Percentiles rank a stretch among this genome's conserved stretches.
Conservation (phyloP, 148 eudicot genomes). For the Pharnaceum exiguum region DNA sequence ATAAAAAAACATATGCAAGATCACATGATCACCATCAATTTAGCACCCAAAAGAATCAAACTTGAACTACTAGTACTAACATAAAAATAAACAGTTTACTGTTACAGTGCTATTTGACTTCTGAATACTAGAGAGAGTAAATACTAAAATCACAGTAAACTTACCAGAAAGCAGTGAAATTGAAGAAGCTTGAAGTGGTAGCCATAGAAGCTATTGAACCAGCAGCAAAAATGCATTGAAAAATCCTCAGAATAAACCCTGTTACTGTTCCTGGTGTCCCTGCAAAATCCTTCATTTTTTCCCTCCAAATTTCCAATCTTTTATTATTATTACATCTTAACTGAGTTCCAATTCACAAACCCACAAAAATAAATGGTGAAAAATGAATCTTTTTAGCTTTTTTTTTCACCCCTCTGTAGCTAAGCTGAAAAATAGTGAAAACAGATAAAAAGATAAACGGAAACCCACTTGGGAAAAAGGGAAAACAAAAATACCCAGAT, state of each 20-base stretch:
- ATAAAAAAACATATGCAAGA: too few relatives aligned
- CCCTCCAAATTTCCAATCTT: background rate
- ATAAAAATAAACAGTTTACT: too few relatives aligned
- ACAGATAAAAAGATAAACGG: background rate
- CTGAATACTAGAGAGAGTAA: too few relatives aligned
- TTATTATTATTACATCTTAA: background rate
- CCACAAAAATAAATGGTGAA: too few relatives aligned
- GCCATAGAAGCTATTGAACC: conserved; percentile 60
- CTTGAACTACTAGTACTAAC: too few relatives aligned
- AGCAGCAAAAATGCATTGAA: conserved; percentile 60
- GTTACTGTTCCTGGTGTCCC: conserved; percentile 74
- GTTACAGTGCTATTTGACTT: too few relatives aligned
- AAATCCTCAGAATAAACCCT: conserved; percentile 45
- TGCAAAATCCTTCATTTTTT: conserved; percentile 62
- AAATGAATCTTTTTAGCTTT: too few relatives aligned
- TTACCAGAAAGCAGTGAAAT: conserved; percentile 75
- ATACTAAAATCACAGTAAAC: background rate
- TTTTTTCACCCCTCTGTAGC: background rate
- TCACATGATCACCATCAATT: too few relatives aligned
- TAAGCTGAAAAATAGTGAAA: background rate
- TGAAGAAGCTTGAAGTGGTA: conserved; percentile 46
- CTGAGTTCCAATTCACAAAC: background rate
- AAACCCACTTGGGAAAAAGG: background rate
- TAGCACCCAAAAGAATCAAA: too few relatives aligned
- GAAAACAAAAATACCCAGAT: background rate